A percentile compares a stretch with the other conserved stretches of the same genome.
phyloP scores from a whole-genome alignment of 768 basidiomycete genomes.

The Tylopilus plumbeoviolaceoides region DNA sequence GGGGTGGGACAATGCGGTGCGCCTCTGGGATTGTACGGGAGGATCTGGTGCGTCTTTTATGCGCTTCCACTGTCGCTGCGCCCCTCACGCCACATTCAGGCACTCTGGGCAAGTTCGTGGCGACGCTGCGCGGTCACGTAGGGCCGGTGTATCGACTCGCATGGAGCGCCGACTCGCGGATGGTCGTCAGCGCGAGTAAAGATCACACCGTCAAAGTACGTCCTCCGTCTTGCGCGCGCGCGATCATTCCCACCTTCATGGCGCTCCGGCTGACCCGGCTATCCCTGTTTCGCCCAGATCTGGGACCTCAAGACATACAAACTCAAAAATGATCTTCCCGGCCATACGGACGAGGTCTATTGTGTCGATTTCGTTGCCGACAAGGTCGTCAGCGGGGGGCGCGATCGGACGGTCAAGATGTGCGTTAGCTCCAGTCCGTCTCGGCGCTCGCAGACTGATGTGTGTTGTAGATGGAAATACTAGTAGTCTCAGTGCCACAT shows the following conservation, averaged over 20 bases:
- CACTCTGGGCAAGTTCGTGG: conserved; percentile 79
- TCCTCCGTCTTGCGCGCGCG: background rate
- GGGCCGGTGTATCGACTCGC: conserved; percentile 91
- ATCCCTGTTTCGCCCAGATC: conserved; percentile 40
- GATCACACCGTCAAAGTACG: conserved; percentile 92
- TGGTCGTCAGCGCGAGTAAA: conserved; percentile 92
- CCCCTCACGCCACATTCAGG: conserved; percentile 30
- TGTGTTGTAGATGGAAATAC: conserved; percentile 27
- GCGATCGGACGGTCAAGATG: conserved; percentile 92
- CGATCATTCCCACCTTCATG: background rate
- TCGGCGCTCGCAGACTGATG: background rate
- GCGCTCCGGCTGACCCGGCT: background rate
- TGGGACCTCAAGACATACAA: conserved; percentile 98
- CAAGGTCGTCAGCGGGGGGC: conserved; percentile 97
- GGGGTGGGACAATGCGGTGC: conserved; percentile 86
- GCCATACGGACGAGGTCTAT: conserved; percentile 97
- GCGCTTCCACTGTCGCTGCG: background rate
- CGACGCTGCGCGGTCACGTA: conserved; percentile 88
- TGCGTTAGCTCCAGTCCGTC: conserved; percentile 36
- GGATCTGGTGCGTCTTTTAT: conserved; percentile 38
- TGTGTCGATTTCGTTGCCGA: conserved; percentile 99
- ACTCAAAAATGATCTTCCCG: conserved; percentile 88
- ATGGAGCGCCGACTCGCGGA: conserved; percentile 91
- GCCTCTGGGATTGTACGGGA: conserved; percentile 78
- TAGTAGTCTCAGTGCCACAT: conserved; percentile 10